Evolutionary conservation across 108 stramenopile species (phyloP), one percentile per base, ranked within the genome.

Genomic region (Pseudonitzschia delicatissima): DNA sequence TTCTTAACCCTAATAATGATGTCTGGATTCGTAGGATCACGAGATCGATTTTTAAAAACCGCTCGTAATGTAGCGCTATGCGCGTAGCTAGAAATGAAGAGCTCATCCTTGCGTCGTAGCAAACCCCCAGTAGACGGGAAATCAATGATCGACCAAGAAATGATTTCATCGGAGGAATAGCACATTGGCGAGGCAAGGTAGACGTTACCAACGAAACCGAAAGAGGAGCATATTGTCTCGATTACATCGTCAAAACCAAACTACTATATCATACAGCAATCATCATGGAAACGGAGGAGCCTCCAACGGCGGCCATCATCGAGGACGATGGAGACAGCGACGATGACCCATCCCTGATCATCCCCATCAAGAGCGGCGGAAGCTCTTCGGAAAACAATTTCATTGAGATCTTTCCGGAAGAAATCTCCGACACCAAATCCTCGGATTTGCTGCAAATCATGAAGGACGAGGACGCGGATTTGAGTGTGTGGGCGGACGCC

Each of bases 341-440:
- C 57, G 18, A 31, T 5, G 25, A 20, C 15, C 51, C 57, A 5
- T 37, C 51, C 28, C 51, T 47, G 15, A 39, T 66, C 66, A 53
- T 66, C 33, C 49, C 66, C 51, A 66, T 39, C 34, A 35, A 21
- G 36, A 23, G 32, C n/a, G 2, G 34, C 49, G 20, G 2, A n/a
- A 45, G 33, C n/a, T 26, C 29, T 21, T 3, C n/a, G 17, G 55
- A 57, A 4, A 29, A 67, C 7, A n/a, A n/a, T n/a, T 93, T 83
- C 63, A 78, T 93, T 49, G 92, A 93, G 63, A 86, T 93, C 37
- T 93, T 93, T 63, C 87, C 92, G 5, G 92, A 93, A 64, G 92
- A 93, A 70, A 70, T 93, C 40, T 23, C 82, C 15, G 71, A 79
- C 1, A 78, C 85, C 39, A 77, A 81, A 0, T 84, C 84, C 27